These are phyloP conservation scores for Pilatotrama ljubarskyi DNA, from an alignment of 768 basidiomycete genomes.

Conservation along the genomic window DNA sequence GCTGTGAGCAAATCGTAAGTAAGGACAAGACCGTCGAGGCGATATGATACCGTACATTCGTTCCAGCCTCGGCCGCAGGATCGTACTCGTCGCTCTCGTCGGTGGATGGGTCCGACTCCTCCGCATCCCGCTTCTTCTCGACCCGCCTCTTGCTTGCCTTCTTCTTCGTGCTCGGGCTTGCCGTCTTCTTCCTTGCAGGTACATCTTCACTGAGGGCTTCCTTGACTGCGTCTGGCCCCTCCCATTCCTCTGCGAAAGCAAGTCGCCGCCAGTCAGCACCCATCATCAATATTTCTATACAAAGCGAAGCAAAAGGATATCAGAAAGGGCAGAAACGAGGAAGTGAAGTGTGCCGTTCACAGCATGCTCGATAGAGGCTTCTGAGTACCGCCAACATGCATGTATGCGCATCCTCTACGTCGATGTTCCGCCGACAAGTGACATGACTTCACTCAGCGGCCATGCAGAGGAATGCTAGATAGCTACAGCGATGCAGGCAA, in stretches of 20 bases:
- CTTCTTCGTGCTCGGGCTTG: slow-evolving; percentile 9
- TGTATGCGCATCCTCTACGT: not conserved
- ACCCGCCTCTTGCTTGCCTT: slow-evolving; percentile 1
- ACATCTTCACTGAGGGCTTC: slow-evolving; percentile 24
- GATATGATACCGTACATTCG: not conserved
- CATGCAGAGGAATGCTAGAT: slow-evolving; percentile 2
- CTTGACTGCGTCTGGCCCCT: slow-evolving; percentile 61
- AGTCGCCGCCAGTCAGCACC: slow-evolving; percentile 31
- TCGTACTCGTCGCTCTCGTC: slow-evolving; percentile 14
- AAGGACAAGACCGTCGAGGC: not conserved
- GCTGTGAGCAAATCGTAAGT: not conserved
- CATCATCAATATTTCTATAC: not conserved
- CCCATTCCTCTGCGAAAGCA: slow-evolving; percentile 64
- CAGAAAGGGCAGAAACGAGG: too few species aligned
- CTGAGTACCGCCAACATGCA: not conserved
- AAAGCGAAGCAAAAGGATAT: not conserved
- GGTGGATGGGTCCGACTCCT: slow-evolving; percentile 29
- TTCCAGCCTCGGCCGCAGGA: slow-evolving; percentile 1
- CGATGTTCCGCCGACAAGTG: not conserved
- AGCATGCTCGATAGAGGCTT: too few species aligned
- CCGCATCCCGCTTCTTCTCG: slow-evolving; percentile 26
- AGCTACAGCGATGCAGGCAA: not conserved
- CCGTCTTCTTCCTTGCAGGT: not conserved
- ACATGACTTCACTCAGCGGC: not conserved
- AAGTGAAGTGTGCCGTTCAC: too few species aligned